Conservation (phyloP, 805 yeast genomes). For the Lipomyces orientalis region DNA sequence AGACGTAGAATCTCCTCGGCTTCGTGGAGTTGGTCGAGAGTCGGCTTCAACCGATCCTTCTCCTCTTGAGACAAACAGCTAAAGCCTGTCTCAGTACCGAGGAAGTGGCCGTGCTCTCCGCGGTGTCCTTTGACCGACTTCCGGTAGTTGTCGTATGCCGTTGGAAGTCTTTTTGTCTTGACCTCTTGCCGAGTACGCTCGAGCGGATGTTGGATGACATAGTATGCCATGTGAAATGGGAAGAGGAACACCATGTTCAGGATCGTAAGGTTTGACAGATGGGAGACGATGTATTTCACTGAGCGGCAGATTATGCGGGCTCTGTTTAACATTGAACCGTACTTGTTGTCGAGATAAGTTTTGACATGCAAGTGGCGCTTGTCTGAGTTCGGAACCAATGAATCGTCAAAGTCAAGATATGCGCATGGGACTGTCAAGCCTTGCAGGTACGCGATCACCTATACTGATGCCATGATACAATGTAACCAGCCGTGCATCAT, state of each 20-base stretch:
- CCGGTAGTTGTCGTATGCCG: too few species aligned
- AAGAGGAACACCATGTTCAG: conserved; percentile 14
- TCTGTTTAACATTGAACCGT: not conserved
- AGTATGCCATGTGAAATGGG: conserved; percentile 12
- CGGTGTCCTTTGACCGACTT: too few species aligned
- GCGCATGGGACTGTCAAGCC: not conserved
- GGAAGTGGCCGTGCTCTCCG: too few species aligned
- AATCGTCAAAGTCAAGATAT: not conserved
- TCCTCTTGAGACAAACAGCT: too few species aligned
- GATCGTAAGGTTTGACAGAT: not conserved
- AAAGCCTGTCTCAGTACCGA: too few species aligned
- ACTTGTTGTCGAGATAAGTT: not conserved
- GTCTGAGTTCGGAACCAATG: not conserved
- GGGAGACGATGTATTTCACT: not conserved
- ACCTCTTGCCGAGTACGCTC: too few species aligned
- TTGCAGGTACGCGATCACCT: conserved; percentile 15
- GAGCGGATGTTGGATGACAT: not conserved
- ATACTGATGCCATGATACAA: conserved; percentile 13
- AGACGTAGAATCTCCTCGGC: too few species aligned
- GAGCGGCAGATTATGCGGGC: conserved; percentile 17
- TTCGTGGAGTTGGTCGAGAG: too few species aligned
- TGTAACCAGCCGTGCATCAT: conserved; percentile 21
- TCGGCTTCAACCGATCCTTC: too few species aligned
- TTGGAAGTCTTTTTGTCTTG: too few species aligned
- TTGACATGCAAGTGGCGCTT: not conserved